Evolutionary conservation across 495 filamentous ascomycete species (phyloP), one percentile per base, ranked within the genome.

Genomic region (Glonium stellatum): DNA sequence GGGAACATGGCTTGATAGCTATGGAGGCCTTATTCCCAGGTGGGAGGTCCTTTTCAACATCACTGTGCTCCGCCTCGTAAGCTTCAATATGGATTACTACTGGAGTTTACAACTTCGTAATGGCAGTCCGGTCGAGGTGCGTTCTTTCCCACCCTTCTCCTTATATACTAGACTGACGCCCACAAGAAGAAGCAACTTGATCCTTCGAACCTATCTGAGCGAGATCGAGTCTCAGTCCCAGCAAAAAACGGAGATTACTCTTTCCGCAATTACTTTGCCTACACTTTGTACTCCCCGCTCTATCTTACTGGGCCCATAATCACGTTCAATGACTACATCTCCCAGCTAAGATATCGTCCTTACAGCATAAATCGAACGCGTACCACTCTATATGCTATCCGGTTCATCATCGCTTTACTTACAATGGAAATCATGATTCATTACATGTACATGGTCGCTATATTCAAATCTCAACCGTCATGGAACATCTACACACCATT

Each of bases 21-120:
- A 87, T 62, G 86, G 91, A 12, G 93, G 93, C 5, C 72, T 99
- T 21, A 84, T 91, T 68, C 77, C 87, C 1, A 80, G 92, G 60
- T 99, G 93, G 93, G 89, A 96, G 70, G 83, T 99, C 36, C 80
- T 93, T 12, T 99, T 99, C 80, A 99, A 97, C 65, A 82, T 99
- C 60, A 97, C 93, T n/a, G 81, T 96, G 5, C 76, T 99, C 42
- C 84, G 93, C 22, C 76, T 97, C 44, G 90, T 99, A 60, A 95
- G 90, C 72, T 99, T 96, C 81, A 97, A 97, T 71, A 75, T 99
- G 67, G 93, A 99, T 70, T 90, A 95, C 73, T 89, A 92, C 73
- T 99, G 95, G 93, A 91, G 89, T 62, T 73, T 88, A 0, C 81
- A 89, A 65, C 79, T 80, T 54, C 75, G 81, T 27, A 77, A 75